phyloP scores from a whole-genome alignment of 257 asterid species.

The Thymus quinquecostatus region DNA sequence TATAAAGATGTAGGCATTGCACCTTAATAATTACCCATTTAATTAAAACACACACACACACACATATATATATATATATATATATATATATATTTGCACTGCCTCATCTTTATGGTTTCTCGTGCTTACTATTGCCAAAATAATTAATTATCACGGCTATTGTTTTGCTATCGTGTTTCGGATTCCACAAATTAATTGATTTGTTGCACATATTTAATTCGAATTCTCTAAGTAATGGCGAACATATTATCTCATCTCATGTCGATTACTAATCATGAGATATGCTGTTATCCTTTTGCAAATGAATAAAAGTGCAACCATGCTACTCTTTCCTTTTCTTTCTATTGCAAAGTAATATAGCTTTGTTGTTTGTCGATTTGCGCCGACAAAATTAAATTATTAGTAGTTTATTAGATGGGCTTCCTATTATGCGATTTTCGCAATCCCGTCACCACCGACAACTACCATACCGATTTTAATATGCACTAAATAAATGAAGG shows the following conservation, averaged over 20 bases:
- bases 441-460: constrained; percentile 21
- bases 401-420: not conserved
- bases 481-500: not conserved
- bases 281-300: not conserved
- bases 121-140: constrained; percentile 11
- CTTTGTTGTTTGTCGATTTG: constrained; percentile 4
- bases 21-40: not conserved
- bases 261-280: not conserved
- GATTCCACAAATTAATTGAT: not conserved
- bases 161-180: constrained; percentile 6
- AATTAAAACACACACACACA: not conserved
- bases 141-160: not conserved
- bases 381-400: constrained; percentile 29
- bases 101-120: constrained; percentile 4
- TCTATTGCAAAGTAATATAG: not conserved
- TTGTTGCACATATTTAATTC: not conserved
- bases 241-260: too few species aligned
- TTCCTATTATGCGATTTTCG: not conserved
- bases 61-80: too few species aligned
- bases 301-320: not conserved
- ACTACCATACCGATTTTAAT: not conserved
- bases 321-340: not conserved
- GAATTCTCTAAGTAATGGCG: not conserved
- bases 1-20: constrained; percentile 16
- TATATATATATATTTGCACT: not conserved